Evolutionary conservation across 352 stramenopile genomes (phyloP).

Genomic region (Sclerospora graminicola): DNA sequence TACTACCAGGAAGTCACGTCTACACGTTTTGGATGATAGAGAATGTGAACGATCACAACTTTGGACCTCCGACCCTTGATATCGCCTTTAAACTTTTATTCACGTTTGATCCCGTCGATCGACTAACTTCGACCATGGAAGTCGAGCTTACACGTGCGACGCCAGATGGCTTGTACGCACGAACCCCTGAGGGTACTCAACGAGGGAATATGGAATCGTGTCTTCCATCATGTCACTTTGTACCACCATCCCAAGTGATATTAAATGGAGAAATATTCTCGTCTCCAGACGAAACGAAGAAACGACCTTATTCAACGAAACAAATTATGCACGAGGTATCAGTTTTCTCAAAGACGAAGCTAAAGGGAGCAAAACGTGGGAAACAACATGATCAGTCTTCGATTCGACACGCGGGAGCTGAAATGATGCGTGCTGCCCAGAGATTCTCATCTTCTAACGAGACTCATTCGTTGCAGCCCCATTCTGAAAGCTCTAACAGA

Average conservation of each 20-base stretch:
- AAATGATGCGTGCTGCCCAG: background rate
- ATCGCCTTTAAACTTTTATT: conserved; percentile 37
- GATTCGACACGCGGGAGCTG: conserved; percentile 14
- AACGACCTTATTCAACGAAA: no score
- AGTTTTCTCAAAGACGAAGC: no score
- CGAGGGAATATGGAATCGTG: conserved; percentile 3
- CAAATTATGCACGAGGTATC: no score
- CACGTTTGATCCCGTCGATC: conserved; percentile 21
- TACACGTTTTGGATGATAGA: conserved; percentile 70
- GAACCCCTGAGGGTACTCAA: no score
- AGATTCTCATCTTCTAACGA: background rate
- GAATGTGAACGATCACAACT: conserved; percentile 1
- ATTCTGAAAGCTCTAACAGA: conserved; percentile 2
- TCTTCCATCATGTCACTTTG: conserved; percentile 18
- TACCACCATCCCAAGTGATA: conserved; percentile 16
- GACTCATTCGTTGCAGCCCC: background rate
- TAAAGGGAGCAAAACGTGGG: conserved; percentile 3
- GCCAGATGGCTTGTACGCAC: no score
- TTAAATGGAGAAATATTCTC: no score
- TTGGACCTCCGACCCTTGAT: conserved; percentile 13
- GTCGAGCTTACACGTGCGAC: conserved; percentile 3
- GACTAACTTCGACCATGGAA: conserved; percentile 12
- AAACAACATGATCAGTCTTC: conserved; percentile 8
- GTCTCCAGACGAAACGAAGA: no score
- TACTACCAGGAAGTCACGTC: conserved; percentile 41